Base-by-base conservation (phyloP, 495 filamentous ascomycete genomes). In the Lasiosphaeria miniovina region DNA sequence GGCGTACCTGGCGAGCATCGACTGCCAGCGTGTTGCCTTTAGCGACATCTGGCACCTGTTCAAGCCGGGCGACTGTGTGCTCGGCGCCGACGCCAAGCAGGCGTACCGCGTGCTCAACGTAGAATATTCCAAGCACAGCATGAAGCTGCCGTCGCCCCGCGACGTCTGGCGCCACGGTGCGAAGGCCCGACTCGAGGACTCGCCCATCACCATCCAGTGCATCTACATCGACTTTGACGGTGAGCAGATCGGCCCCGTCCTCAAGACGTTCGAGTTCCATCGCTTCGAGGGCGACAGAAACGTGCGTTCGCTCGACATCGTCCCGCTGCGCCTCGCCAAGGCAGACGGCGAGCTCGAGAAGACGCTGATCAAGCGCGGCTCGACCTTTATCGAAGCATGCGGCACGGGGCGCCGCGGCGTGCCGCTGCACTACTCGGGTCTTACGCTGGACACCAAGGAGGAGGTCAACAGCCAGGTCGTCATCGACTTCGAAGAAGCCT, bases 391-490 rank as follows among this genome's bases (percentile, higher is more conserved):
- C n/a, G 64, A 74, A 5, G 55, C 75, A 2, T 24, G 57, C 6
- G 45, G 32, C 0, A 15, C 69, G 4, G 67, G 71, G 46, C 74
- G 73, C 32, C 69, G 24, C 24, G 24, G 24, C 24, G 24, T 24
- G 24, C 24, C 24, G 24, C 24, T 75, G 68, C 52, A 73, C 24
- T 80, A 78, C 51, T 60, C 38, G 33, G 77, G 77, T 9, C 41
- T 65, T 0, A 73, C 69, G 5, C 24, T 73, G 15, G 59, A 62
- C 2, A 61, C 55, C 5, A 38, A 61, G 40, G 75, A 76, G n/a
- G 66, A 80, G 52, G 67, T 77, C 11, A 75, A 81, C 8, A 75
- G 78, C 48, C 69, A 78, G 51, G 74, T 78, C 7, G 68, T 81
- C 6, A 62, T 79, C 17, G 78, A 81, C 56, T 75, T 78, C 62